Percentiles rank a stretch among this genome's conserved stretches.
These are phyloP conservation scores for Xylariaceae sp. DNA, from an alignment of 2,329 filamentous ascomycete species.

Conservation along the genomic window DNA sequence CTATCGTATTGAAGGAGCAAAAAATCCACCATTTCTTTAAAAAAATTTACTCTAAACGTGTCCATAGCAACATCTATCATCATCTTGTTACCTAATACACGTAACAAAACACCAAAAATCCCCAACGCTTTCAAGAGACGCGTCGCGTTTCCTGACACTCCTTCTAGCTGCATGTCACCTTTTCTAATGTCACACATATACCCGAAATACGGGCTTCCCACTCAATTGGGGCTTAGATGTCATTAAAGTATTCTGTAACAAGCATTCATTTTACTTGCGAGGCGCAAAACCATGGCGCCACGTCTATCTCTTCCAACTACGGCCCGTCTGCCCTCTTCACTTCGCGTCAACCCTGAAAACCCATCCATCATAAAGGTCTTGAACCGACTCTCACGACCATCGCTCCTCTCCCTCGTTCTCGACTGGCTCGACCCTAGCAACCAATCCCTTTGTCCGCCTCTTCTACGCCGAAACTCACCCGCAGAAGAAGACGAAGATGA, in stretches of 20 bases:
- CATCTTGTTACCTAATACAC: no score
- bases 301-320: conserved; percentile 73
- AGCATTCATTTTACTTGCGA: no score
- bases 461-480: conserved; percentile 52
- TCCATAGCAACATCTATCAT: no score
- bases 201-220: background rate
- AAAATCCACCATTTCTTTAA: no score
- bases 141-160: background rate
- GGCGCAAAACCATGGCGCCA: conserved; percentile 50
- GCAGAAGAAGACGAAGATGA: conserved; percentile 61
- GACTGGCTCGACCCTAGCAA: conserved; percentile 79
- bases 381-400: conserved; percentile 72
- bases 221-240: background rate
- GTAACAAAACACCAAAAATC: no score
- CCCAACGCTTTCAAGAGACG: background rate
- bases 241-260: background rate
- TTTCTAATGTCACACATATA: background rate
- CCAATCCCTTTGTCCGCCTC: conserved; percentile 64
- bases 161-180: background rate
- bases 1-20: no score
- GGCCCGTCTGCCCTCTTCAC: conserved; percentile 72
- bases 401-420: conserved; percentile 74
- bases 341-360: conserved; percentile 72
- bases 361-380: conserved; percentile 70
- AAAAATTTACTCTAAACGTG: no score